Base-by-base conservation (phyloP, 2,329 filamentous ascomycete species). In the Cladosporium phlei region DNA sequence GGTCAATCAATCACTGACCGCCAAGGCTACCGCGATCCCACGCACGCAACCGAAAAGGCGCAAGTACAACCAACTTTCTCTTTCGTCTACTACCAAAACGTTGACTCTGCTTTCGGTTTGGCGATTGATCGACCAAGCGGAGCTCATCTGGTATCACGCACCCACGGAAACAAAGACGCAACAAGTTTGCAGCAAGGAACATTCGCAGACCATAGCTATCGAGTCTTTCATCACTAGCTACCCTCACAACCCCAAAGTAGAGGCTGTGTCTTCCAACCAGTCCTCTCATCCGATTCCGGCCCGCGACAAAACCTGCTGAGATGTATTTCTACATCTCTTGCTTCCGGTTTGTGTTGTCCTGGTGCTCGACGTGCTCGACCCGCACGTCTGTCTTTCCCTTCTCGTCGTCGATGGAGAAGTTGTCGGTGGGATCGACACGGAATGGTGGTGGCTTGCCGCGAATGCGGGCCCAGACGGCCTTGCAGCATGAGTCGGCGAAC, bases 121-220 rank as follows among this genome's bases (percentile, higher is more conserved):
- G n/a, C n/a, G n/a, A n/a, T n/a, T n/a, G n/a, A n/a, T n/a, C n/a
- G n/a, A n/a, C n/a, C n/a, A n/a, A n/a, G n/a, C n/a, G n/a, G n/a
- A n/a, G n/a, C n/a, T n/a, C n/a, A n/a, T 33, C 16, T 19, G 12
- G 20, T 19, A 24, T 12, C 19, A 24, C 20, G 19, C 33, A 8
- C 33, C 12, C 12, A 29, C 22, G n/a, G 19, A 38, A n/a, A 12
- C 17, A 28, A 4, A 19, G 4, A 43, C 20, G 27, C 19, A 24
- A 9, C 3, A 17, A 16, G 19, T 10, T 43, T 34, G 39, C 39
- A 43, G 39, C 39, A 43, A 43, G 39, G 39, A 43, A 33, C 39
- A 16, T 33, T 43, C 16, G 39, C 39, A 43, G 39, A 43, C 39
- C 39, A 43, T 43, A 43, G 39, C 39, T 43, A 43, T 43, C 29